Percentiles rank a stretch among this genome's conserved stretches.
Conservation (phyloP, 1,284 basidiomycete genomes). For the Sporisorium sorghi region DNA sequence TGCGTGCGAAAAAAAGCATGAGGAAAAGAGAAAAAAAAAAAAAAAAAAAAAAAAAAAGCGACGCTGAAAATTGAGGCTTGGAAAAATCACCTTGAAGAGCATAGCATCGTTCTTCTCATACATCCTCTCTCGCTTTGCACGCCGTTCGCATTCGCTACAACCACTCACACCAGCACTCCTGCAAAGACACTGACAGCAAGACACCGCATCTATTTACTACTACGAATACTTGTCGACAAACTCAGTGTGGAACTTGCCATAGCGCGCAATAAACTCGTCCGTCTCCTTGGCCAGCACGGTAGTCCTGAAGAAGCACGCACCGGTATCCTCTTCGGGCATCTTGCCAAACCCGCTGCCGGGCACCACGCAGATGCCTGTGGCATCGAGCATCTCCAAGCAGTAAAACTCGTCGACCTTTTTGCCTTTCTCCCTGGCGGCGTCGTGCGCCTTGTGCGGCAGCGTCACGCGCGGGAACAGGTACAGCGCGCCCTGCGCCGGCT, state of each 20-base stretch:
- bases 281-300: constrained; percentile 68
- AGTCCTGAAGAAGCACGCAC: constrained; percentile 62
- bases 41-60: no score
- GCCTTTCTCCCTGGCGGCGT: constrained; percentile 53
- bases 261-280: constrained; percentile 64
- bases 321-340: constrained; percentile 50
- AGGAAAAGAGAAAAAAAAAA: no score
- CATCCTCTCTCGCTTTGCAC: no score
- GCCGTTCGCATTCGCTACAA: no score
- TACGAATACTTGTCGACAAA: constrained; percentile 57
- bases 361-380: constrained; percentile 67
- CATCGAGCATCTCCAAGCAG: constrained; percentile 64
- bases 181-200: no score
- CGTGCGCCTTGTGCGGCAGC: constrained; percentile 71
- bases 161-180: no score
- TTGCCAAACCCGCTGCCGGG: constrained; percentile 66
- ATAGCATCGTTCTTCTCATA: no score
- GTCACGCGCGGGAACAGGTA: constrained; percentile 85
- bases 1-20: no score
- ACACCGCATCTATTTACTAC: no score
- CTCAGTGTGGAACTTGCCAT: constrained; percentile 61
- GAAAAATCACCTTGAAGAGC: no score
- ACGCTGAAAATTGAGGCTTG: no score
- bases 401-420: constrained; percentile 67
- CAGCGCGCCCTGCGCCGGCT: constrained; percentile 79